Evolutionary conservation across 1,284 basidiomycete genomes (phyloP).

Genomic region (Agroathelia rolfsii): DNA sequence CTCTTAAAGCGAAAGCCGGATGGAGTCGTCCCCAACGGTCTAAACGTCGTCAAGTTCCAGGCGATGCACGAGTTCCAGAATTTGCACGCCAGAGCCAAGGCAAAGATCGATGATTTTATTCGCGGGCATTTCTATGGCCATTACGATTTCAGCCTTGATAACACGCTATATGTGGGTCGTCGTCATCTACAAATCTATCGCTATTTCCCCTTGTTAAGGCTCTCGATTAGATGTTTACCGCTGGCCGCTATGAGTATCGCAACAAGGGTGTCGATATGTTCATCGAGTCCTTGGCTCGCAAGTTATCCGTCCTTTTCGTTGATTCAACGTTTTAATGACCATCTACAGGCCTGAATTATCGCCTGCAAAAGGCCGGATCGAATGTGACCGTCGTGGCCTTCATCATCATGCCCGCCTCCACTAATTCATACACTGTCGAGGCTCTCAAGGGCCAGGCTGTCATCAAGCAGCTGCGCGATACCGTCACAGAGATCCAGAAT

Average conservation of each 20-base stretch:
- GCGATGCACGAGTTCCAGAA: conserved; percentile 98
- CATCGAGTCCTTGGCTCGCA: conserved; percentile 89
- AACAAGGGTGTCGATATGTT: conserved; percentile 99
- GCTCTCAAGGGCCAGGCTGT: conserved; percentile 98
- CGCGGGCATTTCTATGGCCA: conserved; percentile 98
- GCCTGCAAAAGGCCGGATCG: conserved; percentile 72
- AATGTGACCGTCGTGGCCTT: conserved; percentile 90
- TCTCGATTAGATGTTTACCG: conserved; percentile 75
- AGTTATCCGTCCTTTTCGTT: conserved; percentile 14
- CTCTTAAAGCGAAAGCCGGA: conserved; percentile 96
- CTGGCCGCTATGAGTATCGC: conserved; percentile 97
- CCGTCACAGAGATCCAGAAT: conserved; percentile 90
- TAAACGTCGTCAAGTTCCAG: conserved; percentile 95
- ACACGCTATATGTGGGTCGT: conserved; percentile 78
- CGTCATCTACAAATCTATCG: neutral
- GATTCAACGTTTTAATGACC: conserved; percentile 7
- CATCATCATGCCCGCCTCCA: conserved; percentile 97
- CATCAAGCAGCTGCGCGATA: conserved; percentile 91
- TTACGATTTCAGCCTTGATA: conserved; percentile 92
- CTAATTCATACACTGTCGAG: conserved; percentile 95
- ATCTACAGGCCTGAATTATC: conserved; percentile 66
- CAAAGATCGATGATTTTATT: conserved; percentile 97
- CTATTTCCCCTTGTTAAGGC: conserved; percentile 9
- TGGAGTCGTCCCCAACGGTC: conserved; percentile 94
- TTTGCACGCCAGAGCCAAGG: conserved; percentile 83